Evolutionary conservation across 108 stramenopile genomes (phyloP).

Genomic region (Conticribra guillardii): DNA sequence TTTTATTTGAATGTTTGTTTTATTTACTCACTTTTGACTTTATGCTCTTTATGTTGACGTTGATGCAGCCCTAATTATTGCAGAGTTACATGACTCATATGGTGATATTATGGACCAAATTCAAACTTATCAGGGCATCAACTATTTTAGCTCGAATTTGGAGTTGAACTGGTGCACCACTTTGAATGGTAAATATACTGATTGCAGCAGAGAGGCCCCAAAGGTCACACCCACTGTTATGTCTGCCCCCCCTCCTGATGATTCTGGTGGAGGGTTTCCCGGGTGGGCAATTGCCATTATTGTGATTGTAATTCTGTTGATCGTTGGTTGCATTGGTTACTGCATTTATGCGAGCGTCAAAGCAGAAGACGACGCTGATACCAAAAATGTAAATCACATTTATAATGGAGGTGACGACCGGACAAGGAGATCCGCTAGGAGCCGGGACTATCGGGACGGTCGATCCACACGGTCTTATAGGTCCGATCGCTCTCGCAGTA

Average conservation of each 20-base stretch:
- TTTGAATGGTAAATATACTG: constrained; percentile 23
- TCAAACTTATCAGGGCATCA: constrained; percentile 1
- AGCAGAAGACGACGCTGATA: constrained; percentile 7
- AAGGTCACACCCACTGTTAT: not conserved
- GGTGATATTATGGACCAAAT: constrained; percentile 16
- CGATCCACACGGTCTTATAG: constrained; percentile 5
- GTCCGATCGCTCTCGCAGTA: constrained; percentile 8
- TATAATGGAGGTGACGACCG: constrained; percentile 25
- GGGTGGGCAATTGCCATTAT: constrained; percentile 47
- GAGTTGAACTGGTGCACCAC: constrained; percentile 30
- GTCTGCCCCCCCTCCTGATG: not conserved
- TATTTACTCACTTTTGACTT: too few relatives aligned
- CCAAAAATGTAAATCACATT: constrained; percentile 24
- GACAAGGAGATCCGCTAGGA: constrained; percentile 3
- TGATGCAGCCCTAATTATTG: constrained; percentile 31
- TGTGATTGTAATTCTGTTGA: constrained; percentile 24
- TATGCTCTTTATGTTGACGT: too few relatives aligned
- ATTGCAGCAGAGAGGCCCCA: constrained; percentile 11
- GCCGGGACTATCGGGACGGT: not conserved
- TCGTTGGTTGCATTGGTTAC: constrained; percentile 29
- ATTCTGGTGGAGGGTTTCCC: constrained; percentile 21
- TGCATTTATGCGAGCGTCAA: constrained; percentile 19
- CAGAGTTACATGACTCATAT: constrained; percentile 32
- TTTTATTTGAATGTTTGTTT: too few relatives aligned
- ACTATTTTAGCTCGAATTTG: constrained; percentile 12